Conservation (phyloP, 257 asterid species). For the Lantana camara region DNA sequence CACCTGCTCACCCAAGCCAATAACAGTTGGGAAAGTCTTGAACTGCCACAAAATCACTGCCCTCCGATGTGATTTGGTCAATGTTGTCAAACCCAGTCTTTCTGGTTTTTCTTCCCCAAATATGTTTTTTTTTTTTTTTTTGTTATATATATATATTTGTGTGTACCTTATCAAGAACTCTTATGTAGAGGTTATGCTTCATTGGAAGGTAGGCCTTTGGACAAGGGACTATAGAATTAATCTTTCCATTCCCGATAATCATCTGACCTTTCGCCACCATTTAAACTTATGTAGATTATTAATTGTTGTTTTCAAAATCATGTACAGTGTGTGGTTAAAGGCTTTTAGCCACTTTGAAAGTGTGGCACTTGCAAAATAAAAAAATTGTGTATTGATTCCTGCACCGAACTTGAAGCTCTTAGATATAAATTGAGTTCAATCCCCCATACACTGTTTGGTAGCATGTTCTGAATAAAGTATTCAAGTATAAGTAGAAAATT, state of each 20-base stretch:
- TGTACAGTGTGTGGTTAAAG: background rate
- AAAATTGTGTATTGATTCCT: background rate
- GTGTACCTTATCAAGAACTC: background rate
- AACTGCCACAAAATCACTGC: too few relatives aligned
- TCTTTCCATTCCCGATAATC: too few relatives aligned
- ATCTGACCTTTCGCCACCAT: background rate
- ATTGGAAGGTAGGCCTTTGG: background rate
- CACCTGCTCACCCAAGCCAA: background rate
- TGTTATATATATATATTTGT: too few relatives aligned
- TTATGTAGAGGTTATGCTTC: background rate
- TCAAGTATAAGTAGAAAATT: slow-evolving; percentile 8
- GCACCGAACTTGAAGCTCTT: background rate
- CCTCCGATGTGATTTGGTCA: too few relatives aligned
- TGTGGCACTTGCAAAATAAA: background rate
- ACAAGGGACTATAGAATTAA: background rate
- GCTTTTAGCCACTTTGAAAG: slow-evolving; percentile 1
- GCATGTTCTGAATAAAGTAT: background rate
- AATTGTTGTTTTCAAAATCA: background rate
- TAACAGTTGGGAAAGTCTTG: too few relatives aligned
- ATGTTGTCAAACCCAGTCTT: too few relatives aligned
- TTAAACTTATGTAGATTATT: background rate
- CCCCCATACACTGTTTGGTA: background rate
- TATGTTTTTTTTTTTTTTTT: background rate
- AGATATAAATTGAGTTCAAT: background rate
- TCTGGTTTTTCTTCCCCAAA: background rate